Evolutionary conservation across 2,329 filamentous ascomycete species (phyloP), one percentile per base, ranked within the genome.

Genomic region (Fusarium liriodendri): DNA sequence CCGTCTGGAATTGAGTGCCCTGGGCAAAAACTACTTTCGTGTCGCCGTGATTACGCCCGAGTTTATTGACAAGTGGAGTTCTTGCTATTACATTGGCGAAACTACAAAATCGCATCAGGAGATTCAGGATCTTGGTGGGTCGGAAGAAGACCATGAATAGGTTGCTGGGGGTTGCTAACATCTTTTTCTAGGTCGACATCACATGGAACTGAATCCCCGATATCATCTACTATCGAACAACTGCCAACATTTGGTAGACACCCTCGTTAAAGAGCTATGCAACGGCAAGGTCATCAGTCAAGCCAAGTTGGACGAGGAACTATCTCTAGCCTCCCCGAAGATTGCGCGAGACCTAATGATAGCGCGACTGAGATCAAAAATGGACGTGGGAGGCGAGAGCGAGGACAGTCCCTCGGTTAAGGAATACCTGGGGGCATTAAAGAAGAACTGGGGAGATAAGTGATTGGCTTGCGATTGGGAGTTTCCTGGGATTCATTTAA

Each of bases 61-160:
- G 11, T 77, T 78, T 72, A 64, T 78, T 7, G 29, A 74, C 25
- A 72, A 71, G 1, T 78, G 76, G 76, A 77, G 75, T 52, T 78
- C 76, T 3, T 78, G 75, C 18, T 78, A 77, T 54, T 78, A 78
- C 20, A 69, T 78, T 1, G 76, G 76, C 1, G 76, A 78, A 55
- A 78, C 76, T 2, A 78, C 76, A n/a, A 78, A 78, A 6, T 65
- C 76, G 1, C 76, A 78, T 11, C 47, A 69, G 0, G 75, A 78
- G 35, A 76, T 77, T 6, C 70, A 78, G 9, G 69, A 73, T 2
- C 59, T 78, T 3, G 76, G 76, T 77, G 18, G 40, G 76, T 29
- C 6, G 1, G 0, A 2, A 2, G 5, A 38, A 1, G 16, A 6
- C 9, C 3, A 2, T 1, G 29, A 2, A 8, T 13, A 1, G 11